phyloP scores from a whole-genome alignment of 2,329 filamentous ascomycete species.

The Neopestalotiopsis sp. region DNA sequence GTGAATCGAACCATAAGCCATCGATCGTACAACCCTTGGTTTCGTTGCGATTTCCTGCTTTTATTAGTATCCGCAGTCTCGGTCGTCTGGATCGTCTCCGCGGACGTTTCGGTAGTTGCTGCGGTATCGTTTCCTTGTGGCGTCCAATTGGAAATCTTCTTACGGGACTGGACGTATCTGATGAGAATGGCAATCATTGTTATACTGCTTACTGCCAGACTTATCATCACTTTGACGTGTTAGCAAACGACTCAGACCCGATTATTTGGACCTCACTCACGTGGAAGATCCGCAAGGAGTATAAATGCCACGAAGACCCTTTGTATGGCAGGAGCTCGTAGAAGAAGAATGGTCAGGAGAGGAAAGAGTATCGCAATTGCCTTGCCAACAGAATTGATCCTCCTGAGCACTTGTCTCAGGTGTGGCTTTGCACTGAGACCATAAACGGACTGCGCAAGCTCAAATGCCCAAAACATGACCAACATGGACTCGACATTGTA shows the following conservation, averaged over 20 bases:
- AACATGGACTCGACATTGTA: conserved; percentile 32
- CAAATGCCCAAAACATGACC: conserved; percentile 31
- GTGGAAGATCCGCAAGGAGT: conserved; percentile 30
- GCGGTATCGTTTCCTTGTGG: background rate
- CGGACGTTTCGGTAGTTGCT: background rate
- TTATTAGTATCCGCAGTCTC: conserved; percentile 3
- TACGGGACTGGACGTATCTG: conserved; percentile 28
- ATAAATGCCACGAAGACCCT: conserved; percentile 28
- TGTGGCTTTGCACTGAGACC: conserved; percentile 21
- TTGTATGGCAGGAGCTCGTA: conserved; percentile 26
- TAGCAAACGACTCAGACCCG: background rate
- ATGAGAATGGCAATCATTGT: conserved; percentile 30
- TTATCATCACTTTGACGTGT: conserved; percentile 23
- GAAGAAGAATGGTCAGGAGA: conserved; percentile 28
- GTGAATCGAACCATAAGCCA: conserved; percentile 35
- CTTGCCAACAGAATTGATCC: conserved; percentile 28
- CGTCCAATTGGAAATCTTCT: conserved; percentile 31
- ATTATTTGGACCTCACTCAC: conserved; percentile 20
- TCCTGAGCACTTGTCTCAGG: conserved; percentile 23
- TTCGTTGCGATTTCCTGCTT: background rate
- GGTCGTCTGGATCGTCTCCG: conserved; percentile 1
- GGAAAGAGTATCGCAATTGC: conserved; percentile 28
- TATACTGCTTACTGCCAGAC: conserved; percentile 27
- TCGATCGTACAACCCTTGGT: conserved; percentile 29
- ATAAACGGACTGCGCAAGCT: conserved; percentile 22